Conservation (phyloP, 2,329 filamentous ascomycete species). For the Nemania bipapillata region DNA sequence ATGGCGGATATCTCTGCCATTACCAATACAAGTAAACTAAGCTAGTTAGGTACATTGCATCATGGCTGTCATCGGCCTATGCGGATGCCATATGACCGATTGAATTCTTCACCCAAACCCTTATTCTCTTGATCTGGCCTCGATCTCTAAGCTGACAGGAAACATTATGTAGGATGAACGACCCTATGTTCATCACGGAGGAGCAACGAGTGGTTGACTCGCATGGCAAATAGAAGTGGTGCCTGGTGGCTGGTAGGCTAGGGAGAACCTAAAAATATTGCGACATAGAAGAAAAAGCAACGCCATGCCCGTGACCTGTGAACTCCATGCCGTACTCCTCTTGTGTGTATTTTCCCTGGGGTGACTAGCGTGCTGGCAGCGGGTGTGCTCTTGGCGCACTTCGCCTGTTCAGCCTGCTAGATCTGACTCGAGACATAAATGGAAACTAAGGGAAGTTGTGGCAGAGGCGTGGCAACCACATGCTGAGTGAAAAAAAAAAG, state of each 20-base stretch:
- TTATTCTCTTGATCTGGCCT: not conserved
- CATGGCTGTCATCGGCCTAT: constrained; percentile 3
- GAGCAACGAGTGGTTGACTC: constrained; percentile 9
- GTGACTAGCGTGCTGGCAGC: constrained; percentile 2
- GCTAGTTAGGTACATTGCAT: not conserved
- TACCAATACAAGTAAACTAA: constrained; percentile 2
- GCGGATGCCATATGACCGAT: constrained; percentile 3
- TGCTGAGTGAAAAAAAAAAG: constrained; percentile 11
- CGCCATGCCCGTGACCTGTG: constrained; percentile 28
- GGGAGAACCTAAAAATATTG: constrained; percentile 17
- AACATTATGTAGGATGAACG: constrained; percentile 29
- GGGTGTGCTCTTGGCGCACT: not conserved
- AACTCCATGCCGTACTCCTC: constrained; percentile 32
- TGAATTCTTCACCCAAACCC: not conserved
- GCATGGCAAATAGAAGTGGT: constrained; percentile 10
- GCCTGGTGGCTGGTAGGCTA: constrained; percentile 7
- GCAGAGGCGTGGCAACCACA: not conserved
- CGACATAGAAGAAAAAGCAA: constrained; percentile 20
- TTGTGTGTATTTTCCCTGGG: constrained; percentile 22
- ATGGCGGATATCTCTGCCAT: constrained; percentile 19
- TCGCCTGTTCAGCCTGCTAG: not conserved
- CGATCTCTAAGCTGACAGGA: constrained; percentile 8
- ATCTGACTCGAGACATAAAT: constrained; percentile 18
- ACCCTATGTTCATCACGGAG: constrained; percentile 6
- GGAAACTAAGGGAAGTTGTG: constrained; percentile 11